Base-by-base conservation (phyloP, 2,329 filamentous ascomycete species). In the Colletotrichum endophyticum region DNA sequence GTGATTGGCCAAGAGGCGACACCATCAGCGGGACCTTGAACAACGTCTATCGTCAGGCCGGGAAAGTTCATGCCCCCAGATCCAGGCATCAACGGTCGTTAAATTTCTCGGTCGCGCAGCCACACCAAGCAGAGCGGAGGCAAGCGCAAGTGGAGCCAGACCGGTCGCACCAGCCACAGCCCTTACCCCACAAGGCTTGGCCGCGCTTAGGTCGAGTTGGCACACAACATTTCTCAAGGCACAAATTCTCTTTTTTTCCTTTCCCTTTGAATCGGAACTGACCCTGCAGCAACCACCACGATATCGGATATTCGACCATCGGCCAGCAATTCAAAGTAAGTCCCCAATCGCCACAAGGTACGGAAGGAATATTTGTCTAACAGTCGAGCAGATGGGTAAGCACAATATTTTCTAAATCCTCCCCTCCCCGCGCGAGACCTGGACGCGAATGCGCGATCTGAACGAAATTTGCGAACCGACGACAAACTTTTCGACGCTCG, bases 301-400 rank as follows among this genome's bases (percentile, higher is more conserved):
- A 74, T 76, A 76, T 76, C 73, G 73, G 73, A 76, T 69, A 78
- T 66, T 77, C 75, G 72, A 75, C 77, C 75, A 78, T 70, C 77
- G 77, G 75, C 73, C 77, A 78, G 72, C 75, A 75, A 72, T 77
- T 71, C 72, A 77, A 77, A 78, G 77, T 78, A 75, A 78, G 77
- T 78, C 64, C 19, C 66, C 32, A 76, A 19, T 12, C 25, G 44
- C 62, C 34, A 56, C 13, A 70, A 5, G 28, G 19, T 13, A 57
- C 66, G 49, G 34, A 25, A 64, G 64, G 25, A 77, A 63, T 64
- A 34, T 32, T 75, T 71, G 80, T 83, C 87, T 89, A 83, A 89
- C 84, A 80, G 78, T 57, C 73, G 78, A 78, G 79, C 84, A 92
- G 91, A 92, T 92, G 91, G 91, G 91, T 92, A 92, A 92, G 91